phyloP scores from a whole-genome alignment of 768 basidiomycete species.

The Boletus eberwhitei region DNA sequence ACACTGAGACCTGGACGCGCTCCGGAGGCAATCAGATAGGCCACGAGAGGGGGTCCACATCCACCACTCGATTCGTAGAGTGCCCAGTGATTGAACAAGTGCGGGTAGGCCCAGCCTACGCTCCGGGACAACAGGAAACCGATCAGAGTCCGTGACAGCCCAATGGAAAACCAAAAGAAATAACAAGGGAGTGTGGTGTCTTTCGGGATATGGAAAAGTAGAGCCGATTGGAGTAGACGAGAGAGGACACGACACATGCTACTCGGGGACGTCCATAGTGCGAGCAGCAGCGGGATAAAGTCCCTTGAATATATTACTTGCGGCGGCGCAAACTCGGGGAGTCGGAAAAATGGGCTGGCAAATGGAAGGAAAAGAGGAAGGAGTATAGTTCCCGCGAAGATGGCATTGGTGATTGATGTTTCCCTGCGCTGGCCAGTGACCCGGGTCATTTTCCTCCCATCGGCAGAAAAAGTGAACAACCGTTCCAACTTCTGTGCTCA shows the following conservation, averaged over 20 bases:
- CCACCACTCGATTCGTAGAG: constrained; percentile 38
- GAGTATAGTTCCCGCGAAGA: constrained; percentile 12
- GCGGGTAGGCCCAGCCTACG: constrained; percentile 38
- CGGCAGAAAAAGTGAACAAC: neutral
- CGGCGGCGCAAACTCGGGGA: constrained; percentile 36
- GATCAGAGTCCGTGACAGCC: constrained; percentile 12
- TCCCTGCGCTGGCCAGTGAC: neutral
- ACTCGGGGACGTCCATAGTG: constrained; percentile 36
- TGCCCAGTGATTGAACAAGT: constrained; percentile 39
- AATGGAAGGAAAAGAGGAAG: constrained; percentile 11
- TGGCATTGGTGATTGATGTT: constrained; percentile 1
- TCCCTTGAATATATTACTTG: constrained; percentile 37
- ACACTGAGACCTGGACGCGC: constrained; percentile 8
- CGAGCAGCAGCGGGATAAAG: constrained; percentile 31
- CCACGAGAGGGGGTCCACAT: constrained; percentile 33
- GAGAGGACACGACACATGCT: constrained; percentile 19
- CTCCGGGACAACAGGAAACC: constrained; percentile 26
- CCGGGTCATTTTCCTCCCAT: constrained; percentile 3
- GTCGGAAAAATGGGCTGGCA: constrained; percentile 4
- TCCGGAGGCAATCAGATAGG: constrained; percentile 21
- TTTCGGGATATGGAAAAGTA: constrained; percentile 13
- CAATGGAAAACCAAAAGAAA: constrained; percentile 24
- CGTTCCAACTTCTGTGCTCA: too few species aligned
- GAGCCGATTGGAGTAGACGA: constrained; percentile 16
- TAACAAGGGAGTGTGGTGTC: constrained; percentile 10